Base-by-base conservation (phyloP, 495 filamentous ascomycete genomes). In the Trichocladium uniseriatum region DNA sequence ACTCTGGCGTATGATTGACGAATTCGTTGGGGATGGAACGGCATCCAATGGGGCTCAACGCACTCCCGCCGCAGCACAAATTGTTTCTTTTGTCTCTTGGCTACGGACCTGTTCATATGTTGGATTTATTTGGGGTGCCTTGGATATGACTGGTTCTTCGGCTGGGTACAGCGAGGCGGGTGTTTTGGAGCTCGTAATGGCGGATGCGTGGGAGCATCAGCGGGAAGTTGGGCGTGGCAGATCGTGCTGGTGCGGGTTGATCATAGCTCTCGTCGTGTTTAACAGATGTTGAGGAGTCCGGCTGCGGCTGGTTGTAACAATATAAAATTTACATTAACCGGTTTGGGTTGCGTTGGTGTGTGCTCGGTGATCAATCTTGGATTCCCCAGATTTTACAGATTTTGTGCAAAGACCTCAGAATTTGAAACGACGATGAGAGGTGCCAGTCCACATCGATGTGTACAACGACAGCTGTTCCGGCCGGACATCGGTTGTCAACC, bases 111-210 rank as follows among this genome's bases (percentile, higher is more conserved):
- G 13, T 18, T 28, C 35, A 37, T 37, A 37, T 6, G n/a, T 37
- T 15, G 35, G 31, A 38, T 7, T 20, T n/a, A 8, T 8, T 27
- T 27, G 24, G 24, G 24, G 4, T 27, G 24, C 8, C 24, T 27
- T 27, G 24, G 24, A 27, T 27, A 34, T n/a, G n/a, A 18, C n/a
- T n/a, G n/a, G n/a, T 40, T 21, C 19, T 35, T 41, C n/a, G 45
- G 8, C 3, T 36, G 18, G 13, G 39, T 16, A 43, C 6, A 27
- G 46, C 29, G 46, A 35, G 38, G 13, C 21, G 15, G 48, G 34
- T 49, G 35, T 41, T 50, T 46, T 41, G 19, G 37, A 18, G 20
- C 28, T 24, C 20, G 10, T 47, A 47, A 48, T 53, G 10, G 43
- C 32, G 46, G 45, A 41, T 54, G 45, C 44, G 20, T 35, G 16